Percentiles rank a stretch among this genome's conserved stretches.
Conservation (phyloP, 495 filamentous ascomycete species). For the Neurospora tetraspora region DNA sequence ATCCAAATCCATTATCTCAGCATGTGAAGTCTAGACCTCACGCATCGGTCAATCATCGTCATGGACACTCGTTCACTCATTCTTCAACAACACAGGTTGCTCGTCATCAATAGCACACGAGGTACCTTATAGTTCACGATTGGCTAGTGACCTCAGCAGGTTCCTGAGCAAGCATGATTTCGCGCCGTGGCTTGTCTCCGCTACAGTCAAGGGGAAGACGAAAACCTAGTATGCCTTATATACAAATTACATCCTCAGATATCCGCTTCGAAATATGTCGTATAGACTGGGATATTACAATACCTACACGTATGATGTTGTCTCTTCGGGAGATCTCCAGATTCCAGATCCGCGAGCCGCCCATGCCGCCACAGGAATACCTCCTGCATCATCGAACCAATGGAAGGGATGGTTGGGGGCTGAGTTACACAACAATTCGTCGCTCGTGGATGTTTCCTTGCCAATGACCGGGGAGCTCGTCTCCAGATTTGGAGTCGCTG, state of each 20-base stretch:
- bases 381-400: not conserved
- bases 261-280: not conserved
- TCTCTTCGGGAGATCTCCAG: not conserved
- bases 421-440: not conserved
- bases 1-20: not conserved
- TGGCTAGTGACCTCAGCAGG: not conserved
- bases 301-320: not conserved
- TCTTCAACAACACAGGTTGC: not conserved
- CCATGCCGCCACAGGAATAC: not conserved
- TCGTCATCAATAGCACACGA: not conserved
- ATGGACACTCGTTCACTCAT: not conserved
- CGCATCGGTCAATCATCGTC: not conserved
- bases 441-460: not conserved
- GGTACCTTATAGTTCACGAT: not conserved
- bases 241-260: not conserved
- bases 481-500: slow-evolving; percentile 9
- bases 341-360: not conserved
- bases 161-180: not conserved
- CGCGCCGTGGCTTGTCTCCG: not conserved
- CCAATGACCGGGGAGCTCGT: slow-evolving; percentile 5
- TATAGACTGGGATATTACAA: not conserved
- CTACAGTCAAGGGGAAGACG: not conserved
- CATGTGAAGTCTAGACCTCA: not conserved
- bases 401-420: not conserved
- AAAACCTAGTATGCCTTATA: not conserved